Evolutionary conservation across 495 filamentous ascomycete genomes (phyloP).

Genomic region (Aspergillus diversus): DNA sequence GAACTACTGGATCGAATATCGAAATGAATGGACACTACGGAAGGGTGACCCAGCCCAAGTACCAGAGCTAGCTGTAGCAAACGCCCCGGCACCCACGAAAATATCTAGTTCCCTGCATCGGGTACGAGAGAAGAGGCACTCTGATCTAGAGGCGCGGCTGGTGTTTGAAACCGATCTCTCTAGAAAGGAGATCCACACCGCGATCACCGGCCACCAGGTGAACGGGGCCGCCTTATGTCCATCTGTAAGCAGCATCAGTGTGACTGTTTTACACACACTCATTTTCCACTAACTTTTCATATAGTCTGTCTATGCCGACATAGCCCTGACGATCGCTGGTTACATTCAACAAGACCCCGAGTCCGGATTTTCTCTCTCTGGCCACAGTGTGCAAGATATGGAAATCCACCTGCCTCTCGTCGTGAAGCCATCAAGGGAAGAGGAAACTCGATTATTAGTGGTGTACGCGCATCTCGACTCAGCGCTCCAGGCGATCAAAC

Average conservation of each 20-base stretch:
- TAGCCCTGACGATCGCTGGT: slow-evolving; percentile 27
- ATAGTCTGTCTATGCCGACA: slow-evolving; percentile 34
- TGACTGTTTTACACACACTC: too few species aligned
- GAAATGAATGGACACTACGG: slow-evolving; percentile 30
- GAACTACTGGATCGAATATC: slow-evolving; percentile 44
- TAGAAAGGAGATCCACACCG: background rate
- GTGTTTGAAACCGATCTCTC: slow-evolving; percentile 8
- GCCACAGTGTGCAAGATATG: background rate
- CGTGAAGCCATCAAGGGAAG: background rate
- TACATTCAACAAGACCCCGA: background rate
- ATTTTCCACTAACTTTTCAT: too few species aligned
- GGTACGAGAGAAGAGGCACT: background rate
- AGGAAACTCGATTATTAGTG: background rate
- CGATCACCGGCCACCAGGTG: slow-evolving; percentile 8
- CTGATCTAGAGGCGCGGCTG: background rate
- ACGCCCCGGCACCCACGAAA: background rate
- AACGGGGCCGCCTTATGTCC: slow-evolving; percentile 14
- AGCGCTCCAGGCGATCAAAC: background rate
- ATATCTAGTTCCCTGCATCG: background rate
- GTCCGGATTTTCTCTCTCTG: background rate
- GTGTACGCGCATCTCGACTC: background rate
- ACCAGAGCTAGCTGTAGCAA: background rate
- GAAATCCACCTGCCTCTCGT: background rate
- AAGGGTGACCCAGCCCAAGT: slow-evolving; percentile 28
- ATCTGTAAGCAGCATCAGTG: background rate